phyloP scores from a whole-genome alignment of 768 basidiomycete species.

The Jaapia argillacea region DNA sequence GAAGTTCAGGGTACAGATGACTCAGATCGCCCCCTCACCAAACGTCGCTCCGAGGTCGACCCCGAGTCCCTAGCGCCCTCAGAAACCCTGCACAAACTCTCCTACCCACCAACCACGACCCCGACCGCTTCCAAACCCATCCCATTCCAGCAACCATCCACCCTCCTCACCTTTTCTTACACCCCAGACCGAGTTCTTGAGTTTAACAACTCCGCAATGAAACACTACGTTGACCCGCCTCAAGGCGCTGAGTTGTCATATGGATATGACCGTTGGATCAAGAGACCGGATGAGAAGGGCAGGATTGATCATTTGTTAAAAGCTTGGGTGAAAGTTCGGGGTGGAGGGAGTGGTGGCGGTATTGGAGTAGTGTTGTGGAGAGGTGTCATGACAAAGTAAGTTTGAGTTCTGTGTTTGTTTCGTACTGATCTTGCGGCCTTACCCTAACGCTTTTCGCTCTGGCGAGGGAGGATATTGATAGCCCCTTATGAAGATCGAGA shows the following conservation, averaged over 20 bases:
- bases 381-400: constrained; percentile 79
- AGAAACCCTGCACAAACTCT: too few species aligned
- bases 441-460: too few species aligned
- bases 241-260: constrained; percentile 50
- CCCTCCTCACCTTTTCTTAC: constrained; percentile 67
- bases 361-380: constrained; percentile 65
- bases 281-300: constrained; percentile 52
- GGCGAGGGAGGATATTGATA: constrained; percentile 62
- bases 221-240: constrained; percentile 66
- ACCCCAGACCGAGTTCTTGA: constrained; percentile 41
- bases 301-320: constrained; percentile 60
- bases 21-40: too few species aligned
- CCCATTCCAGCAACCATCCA: constrained; percentile 63
- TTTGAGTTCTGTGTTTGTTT: constrained; percentile 3
- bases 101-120: background rate
- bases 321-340: constrained; percentile 39
- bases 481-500: constrained; percentile 80
- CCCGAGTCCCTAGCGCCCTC: too few species aligned
- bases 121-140: constrained; percentile 2
- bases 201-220: constrained; percentile 60
- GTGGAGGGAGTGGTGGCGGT: constrained; percentile 26
- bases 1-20: too few species aligned
- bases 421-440: constrained; percentile 10
- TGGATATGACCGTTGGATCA: constrained; percentile 68
- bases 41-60: too few species aligned